Evolutionary conservation across 176 grass and related monocot genomes (phyloP).

Genomic region (Hordeum marinum): DNA sequence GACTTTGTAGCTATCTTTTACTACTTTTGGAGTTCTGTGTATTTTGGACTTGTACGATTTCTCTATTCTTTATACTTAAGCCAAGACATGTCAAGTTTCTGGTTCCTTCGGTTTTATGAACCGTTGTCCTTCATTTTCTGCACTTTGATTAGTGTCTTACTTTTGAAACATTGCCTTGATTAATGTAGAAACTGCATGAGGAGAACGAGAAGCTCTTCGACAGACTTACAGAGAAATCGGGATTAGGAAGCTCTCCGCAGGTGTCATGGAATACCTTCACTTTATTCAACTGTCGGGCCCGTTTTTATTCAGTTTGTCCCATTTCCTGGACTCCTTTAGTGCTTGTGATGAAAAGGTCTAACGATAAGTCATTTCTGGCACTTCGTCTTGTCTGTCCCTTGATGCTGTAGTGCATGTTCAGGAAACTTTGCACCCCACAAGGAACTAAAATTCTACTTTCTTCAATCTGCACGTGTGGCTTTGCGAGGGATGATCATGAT

Average conservation of each 20-base stretch:
- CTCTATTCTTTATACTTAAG: not conserved
- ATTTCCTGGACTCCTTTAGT: not conserved
- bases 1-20: constrained; percentile 1
- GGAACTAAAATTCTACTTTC: not conserved
- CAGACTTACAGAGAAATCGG: constrained; percentile 80
- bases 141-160: constrained; percentile 24
- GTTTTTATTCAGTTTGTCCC: not conserved
- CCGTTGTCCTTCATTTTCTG: constrained; percentile 14
- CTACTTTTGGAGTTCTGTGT: not conserved
- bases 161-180: not conserved
- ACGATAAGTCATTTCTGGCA: not conserved
- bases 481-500: not conserved
- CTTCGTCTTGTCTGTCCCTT: not conserved
- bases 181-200: constrained; percentile 88
- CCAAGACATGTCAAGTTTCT: constrained; percentile 1
- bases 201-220: constrained; percentile 97
- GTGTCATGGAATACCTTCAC: constrained; percentile 35
- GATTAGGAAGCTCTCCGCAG: constrained; percentile 59
- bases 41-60: not conserved
- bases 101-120: not conserved
- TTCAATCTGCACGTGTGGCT: constrained; percentile 13
- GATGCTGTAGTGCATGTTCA: not conserved
- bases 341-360: constrained; percentile 1
- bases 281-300: not conserved
- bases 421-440: not conserved